These are phyloP conservation scores for Phytopythium aichiense DNA, from an alignment of 352 stramenopile species.

Conservation along the genomic window DNA sequence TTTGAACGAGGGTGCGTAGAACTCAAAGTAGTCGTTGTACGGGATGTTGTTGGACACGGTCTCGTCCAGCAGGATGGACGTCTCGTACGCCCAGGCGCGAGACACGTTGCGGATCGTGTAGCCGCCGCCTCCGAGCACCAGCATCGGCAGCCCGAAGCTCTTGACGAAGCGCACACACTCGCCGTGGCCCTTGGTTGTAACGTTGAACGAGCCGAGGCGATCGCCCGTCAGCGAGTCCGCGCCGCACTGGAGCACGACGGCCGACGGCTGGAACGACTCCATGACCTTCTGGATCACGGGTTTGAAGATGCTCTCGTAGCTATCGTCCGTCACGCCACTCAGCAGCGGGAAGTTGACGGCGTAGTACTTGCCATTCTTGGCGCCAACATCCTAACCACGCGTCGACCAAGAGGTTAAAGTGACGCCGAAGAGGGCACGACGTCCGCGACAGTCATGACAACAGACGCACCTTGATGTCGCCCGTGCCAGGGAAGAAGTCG, in stretches of 20 bases:
- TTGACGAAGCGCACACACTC: conserved; percentile 86
- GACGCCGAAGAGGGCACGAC: background rate
- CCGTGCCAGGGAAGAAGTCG: conserved; percentile 98
- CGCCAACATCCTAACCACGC: conserved; percentile 88
- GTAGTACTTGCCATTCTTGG: conserved; percentile 94
- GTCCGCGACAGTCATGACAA: background rate
- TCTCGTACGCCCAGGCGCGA: conserved; percentile 97
- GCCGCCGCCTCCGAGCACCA: conserved; percentile 82
- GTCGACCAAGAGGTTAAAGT: background rate
- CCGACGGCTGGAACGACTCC: conserved; percentile 86
- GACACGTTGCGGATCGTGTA: conserved; percentile 89
- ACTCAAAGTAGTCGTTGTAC: conserved; percentile 86
- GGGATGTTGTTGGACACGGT: conserved; percentile 79
- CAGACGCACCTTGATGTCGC: conserved; percentile 69
- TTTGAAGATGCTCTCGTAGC: conserved; percentile 96
- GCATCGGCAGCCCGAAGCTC: conserved; percentile 77
- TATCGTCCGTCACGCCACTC: conserved; percentile 95
- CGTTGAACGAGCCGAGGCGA: conserved; percentile 97
- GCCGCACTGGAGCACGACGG: conserved; percentile 97
- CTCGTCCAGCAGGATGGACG: conserved; percentile 87
- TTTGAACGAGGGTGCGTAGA: conserved; percentile 82
- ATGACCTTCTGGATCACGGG: conserved; percentile 94
- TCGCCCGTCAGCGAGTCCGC: conserved; percentile 97
- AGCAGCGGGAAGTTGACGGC: conserved; percentile 97
- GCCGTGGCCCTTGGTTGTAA: conserved; percentile 86